A percentile compares a stretch with the other conserved stretches of the same genome.
phyloP scores from a whole-genome alignment of 108 stramenopile genomes.

The Pseudonitzschia delicatissima region DNA sequence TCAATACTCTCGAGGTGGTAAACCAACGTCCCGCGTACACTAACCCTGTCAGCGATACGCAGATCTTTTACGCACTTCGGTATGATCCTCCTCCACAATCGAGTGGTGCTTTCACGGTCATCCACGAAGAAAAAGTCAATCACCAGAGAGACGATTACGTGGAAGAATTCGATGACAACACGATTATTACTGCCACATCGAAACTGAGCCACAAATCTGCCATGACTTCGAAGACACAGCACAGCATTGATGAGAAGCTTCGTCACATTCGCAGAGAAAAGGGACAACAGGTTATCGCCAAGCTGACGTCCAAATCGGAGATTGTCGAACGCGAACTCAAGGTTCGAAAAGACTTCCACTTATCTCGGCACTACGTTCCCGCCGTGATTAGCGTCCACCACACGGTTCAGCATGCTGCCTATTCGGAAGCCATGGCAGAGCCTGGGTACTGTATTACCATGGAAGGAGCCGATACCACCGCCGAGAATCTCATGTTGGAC shows the following conservation, averaged over 20 bases:
- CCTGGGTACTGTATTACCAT: conserved; percentile 90
- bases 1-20: conserved; percentile 90
- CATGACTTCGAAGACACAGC: conserved; percentile 62
- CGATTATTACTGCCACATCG: conserved; percentile 68
- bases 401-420: conserved; percentile 89
- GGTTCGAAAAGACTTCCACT: conserved; percentile 80
- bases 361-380: conserved; percentile 87
- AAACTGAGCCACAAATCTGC: conserved; percentile 67
- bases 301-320: conserved; percentile 80
- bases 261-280: conserved; percentile 77
- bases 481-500: conserved; percentile 88
- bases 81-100: conserved; percentile 77
- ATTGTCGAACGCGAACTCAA: conserved; percentile 84
- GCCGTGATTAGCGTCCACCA: conserved; percentile 90
- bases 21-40: conserved; percentile 88
- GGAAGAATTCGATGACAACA: conserved; percentile 86
- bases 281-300: conserved; percentile 87
- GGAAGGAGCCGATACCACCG: conserved; percentile 89
- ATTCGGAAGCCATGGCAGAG: conserved; percentile 87
- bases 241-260: conserved; percentile 74
- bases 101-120: conserved; percentile 61
- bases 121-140: conserved; percentile 72
- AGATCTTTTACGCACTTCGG: conserved; percentile 88
- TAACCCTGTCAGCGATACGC: conserved; percentile 82
- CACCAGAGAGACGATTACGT: conserved; percentile 57